Evolutionary conservation across 2,329 filamentous ascomycete genomes (phyloP), one percentile per base, ranked within the genome.

Genomic region (Passalora sequoiae): DNA sequence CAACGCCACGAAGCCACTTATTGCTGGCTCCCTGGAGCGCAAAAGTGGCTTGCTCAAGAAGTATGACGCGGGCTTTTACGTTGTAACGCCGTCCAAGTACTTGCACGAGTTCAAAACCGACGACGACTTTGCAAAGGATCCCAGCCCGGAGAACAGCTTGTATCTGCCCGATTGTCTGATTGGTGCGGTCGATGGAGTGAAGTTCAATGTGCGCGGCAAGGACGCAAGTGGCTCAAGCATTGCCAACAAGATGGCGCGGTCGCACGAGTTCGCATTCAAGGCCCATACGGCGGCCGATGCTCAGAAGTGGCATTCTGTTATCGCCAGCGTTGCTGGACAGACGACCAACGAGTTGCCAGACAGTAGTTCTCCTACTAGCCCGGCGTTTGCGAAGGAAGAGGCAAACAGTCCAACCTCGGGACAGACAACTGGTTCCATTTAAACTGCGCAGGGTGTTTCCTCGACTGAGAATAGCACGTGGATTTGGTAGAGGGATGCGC

Each of bases 101-200:
- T 70, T 98, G 46, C 92, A 98, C 70, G 89, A 96, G 67, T 98
- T 94, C 75, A 94, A 94, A 69, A 89, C 94, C 60, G 84, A 86
- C 62, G 91, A 97, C 60, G 76, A 82, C 58, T 75, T 79, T 60
- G 70, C 69, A 44, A 74, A 79, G 58, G 87, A 94, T 49, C 87
- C 88, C 7, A 75, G 77, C 44, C 91, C 92, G 0, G 91, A 98
- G 64, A 73, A 92, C 29, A 92, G 86, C 10, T 80, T 98, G 54
- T 97, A 91, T 66, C 80, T 98, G 1, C 89, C 92, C 8, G 92
- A 98, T 57, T 94, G 91, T 57, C 68, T 83, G 33, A 78, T 97
- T 44, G 87, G 89, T 45, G 75, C 71, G 16, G 66, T 80, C 21
- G 81, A 75, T 53, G 89, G 85, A 41, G 78, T 83, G 47, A 96